Base-by-base conservation (phyloP, 2,329 filamentous ascomycete genomes). In the Fusarium sp. region DNA sequence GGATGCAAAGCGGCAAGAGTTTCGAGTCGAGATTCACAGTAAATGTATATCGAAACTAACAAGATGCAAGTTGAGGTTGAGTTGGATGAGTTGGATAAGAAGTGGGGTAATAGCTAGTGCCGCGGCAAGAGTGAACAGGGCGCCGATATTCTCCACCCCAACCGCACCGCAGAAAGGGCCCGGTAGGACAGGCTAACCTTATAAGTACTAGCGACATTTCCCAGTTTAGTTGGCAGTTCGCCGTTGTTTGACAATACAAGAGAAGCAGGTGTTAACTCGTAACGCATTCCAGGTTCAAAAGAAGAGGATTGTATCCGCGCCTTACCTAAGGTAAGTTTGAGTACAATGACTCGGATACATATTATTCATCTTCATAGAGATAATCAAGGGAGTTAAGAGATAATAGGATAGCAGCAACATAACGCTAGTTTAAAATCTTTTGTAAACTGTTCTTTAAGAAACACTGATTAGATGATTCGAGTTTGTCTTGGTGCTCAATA, bases 71-170 rank as follows among this genome's bases (percentile, higher is more conserved):
- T 21, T 39, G 50, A 59, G 42, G 49, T 33, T 48, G 31, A 52
- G 41, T 62, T 54, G 26, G 26, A 50, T 20, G n/a, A 42, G 41
- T 62, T 54, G 26, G 26, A 50, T 20, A 18, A 42, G 35, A 42
- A 44, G 50, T 64, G 53, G 41, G 37, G 50, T 28, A 24, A 31
- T 41, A 58, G 43, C 31, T 41, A 69, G 68, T 58, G 55, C 66
- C 69, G 69, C 66, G 69, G 66, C 63, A 71, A 66, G 68, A 71
- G 63, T 44, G 62, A 70, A 61, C 47, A 38, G 62, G 56, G 44
- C 52, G 44, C 57, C 49, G 66, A 58, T 57, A 9, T 38, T 52
- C 46, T 43, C 43, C 61, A 67, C 59, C 59, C 53, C 41, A 52
- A 37, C 49, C 37, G 56, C 50, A 57, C 39, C 21, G 37, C 23